phyloP scores from a whole-genome alignment of 2,329 filamentous ascomycete genomes.

The Fusarium sp. region DNA sequence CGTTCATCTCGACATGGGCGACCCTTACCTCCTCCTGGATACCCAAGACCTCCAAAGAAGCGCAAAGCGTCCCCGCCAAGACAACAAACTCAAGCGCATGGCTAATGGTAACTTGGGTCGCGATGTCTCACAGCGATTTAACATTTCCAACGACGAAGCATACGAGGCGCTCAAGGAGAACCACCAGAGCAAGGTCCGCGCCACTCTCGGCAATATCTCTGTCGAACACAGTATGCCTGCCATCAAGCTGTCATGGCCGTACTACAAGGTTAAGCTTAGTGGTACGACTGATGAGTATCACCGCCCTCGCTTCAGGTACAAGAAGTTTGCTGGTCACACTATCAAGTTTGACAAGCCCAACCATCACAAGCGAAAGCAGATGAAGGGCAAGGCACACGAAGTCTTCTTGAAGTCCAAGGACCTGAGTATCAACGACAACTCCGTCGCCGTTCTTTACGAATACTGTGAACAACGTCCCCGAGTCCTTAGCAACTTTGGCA shows the following conservation, averaged over 20 bases:
- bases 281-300: constrained; percentile 85
- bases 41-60: constrained; percentile 75
- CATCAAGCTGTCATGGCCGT: constrained; percentile 91
- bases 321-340: constrained; percentile 72
- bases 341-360: constrained; percentile 80
- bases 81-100: constrained; percentile 73
- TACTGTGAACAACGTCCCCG: constrained; percentile 95
- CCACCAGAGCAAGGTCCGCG: constrained; percentile 94
- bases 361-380: constrained; percentile 82
- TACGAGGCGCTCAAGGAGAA: constrained; percentile 98
- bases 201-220: constrained; percentile 89
- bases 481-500: constrained; percentile 95
- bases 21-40: constrained; percentile 88
- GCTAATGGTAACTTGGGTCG: constrained; percentile 77
- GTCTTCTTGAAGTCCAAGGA: constrained; percentile 85
- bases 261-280: constrained; percentile 89
- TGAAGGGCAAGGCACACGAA: constrained; percentile 83
- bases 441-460: constrained; percentile 87
- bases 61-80: constrained; percentile 68
- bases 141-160: constrained; percentile 94
- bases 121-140: constrained; percentile 85
- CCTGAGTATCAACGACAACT: constrained; percentile 89
- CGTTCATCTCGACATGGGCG: constrained; percentile 87
- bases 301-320: constrained; percentile 81
- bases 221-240: constrained; percentile 96